phyloP scores from a whole-genome alignment of 768 basidiomycete species.

The Pisolithus sp. region DNA sequence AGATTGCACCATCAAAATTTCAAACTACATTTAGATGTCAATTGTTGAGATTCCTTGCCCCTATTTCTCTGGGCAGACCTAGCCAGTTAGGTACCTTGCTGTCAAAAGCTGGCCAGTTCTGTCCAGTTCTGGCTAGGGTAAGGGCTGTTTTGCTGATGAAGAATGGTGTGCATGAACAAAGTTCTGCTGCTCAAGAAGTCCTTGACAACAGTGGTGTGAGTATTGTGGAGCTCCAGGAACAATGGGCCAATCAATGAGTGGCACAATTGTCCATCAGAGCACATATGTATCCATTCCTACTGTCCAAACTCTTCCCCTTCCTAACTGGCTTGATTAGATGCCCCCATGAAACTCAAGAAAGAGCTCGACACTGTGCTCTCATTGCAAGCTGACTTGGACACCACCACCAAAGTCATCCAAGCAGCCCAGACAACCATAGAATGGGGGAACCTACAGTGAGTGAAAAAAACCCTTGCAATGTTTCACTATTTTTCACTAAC shows the following conservation, averaged over 20 bases:
- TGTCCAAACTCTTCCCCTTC: background rate
- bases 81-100: too few species aligned
- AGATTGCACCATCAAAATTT: too few species aligned
- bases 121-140: too few species aligned
- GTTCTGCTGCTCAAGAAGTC: background rate
- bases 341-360: conserved; percentile 19
- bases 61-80: too few species aligned
- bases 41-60: too few species aligned
- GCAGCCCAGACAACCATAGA: conserved; percentile 6
- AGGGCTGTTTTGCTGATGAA: too few species aligned
- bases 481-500: too few species aligned
- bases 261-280: conserved; percentile 5
- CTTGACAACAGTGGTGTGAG: background rate
- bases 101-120: too few species aligned
- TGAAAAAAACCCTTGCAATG: too few species aligned
- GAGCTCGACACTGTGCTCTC: conserved; percentile 27
- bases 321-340: conserved; percentile 24
- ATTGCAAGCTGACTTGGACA: conserved; percentile 26
- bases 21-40: too few species aligned
- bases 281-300: background rate
- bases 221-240: background rate
- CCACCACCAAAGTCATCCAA: conserved; percentile 17
- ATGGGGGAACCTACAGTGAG: too few species aligned
- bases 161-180: conserved; percentile 15
- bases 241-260: background rate